Evolutionary conservation across 2,329 filamentous ascomycete species (phyloP), one percentile per base, ranked within the genome.

Genomic region (Beauveria brongniartii): DNA sequence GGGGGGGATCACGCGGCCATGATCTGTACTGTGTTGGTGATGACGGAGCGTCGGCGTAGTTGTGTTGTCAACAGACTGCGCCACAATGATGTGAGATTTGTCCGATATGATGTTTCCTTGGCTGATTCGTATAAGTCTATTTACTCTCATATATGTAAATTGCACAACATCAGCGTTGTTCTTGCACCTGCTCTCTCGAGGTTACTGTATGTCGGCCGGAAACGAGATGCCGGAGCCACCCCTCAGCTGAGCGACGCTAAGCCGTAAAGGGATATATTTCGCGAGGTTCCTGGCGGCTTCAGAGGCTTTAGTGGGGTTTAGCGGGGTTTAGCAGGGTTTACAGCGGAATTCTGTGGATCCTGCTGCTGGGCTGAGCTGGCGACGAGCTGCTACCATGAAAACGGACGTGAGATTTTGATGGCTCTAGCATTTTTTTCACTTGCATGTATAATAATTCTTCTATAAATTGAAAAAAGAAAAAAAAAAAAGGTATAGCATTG

Each of bases 221-320:
- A 44, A 37, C 26, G 3, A 52, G 14, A 30, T 59, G 56, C 47
- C 47, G 56, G 47, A 28, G 3, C 16, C 56, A 26, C 37, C 16
- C 24, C 12, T 56, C 46, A 44, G 56, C 34, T 20, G 2, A 8
- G 3, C 24, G 5, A 6, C 56, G 47, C 56, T 46, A 59, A 52
- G 30, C 37, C 37, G 12, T 1, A 46, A 51, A 34, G 10, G n/a
- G 56, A n/a, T n/a, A 5, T 24, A 18, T 51, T 30, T 10, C 12
- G 56, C 56, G 56, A 59, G 55, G 34, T 51, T 24, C 10, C 5
- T 22, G 30, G 44, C 16, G 24, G 16, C 34, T 41, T 30, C 12
- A 53, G 20, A n/a, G n/a, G 28, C 6, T 37, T 52, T 22, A 16
- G n/a, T 2, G 48, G 47, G 16, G 10, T 14, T 20, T 14, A 18